phyloP scores from a whole-genome alignment of 2,329 filamentous ascomycete species.

The Ascochyta lentis region DNA sequence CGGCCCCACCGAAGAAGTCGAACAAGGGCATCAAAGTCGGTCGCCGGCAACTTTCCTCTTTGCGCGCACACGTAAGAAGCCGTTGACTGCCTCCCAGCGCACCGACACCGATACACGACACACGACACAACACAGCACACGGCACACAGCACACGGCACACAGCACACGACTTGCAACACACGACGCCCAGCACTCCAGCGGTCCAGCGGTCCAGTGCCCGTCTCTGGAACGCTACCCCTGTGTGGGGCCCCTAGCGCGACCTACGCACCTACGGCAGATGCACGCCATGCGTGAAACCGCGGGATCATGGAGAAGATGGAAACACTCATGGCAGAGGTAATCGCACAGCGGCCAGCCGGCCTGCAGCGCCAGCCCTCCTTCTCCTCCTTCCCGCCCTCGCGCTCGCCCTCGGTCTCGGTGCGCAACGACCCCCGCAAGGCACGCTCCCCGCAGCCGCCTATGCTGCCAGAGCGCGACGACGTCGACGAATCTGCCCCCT shows the following conservation, averaged over 20 bases:
- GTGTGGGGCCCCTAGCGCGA: constrained; percentile 27
- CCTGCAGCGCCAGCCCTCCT: constrained; percentile 51
- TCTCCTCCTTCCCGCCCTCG: constrained; percentile 52
- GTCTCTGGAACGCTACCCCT: constrained; percentile 21
- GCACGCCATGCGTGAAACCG: constrained; percentile 23
- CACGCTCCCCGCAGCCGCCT: constrained; percentile 46
- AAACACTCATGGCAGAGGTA: constrained; percentile 43
- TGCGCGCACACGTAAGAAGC: neutral
- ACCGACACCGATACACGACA: too few species aligned
- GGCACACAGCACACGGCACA: too few species aligned
- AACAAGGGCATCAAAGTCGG: neutral
- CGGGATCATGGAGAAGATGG: constrained; percentile 25
- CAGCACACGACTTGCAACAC: too few species aligned
- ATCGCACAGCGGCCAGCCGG: constrained; percentile 33
- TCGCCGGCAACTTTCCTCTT: neutral
- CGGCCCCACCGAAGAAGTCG: too few species aligned
- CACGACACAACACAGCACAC: too few species aligned
- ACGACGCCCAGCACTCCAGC: too few species aligned
- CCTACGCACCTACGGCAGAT: constrained; percentile 25
- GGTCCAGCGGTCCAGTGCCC: neutral
- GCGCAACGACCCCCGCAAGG: constrained; percentile 42
- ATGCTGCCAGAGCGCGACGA: constrained; percentile 44
- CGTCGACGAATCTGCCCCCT: constrained; percentile 33
- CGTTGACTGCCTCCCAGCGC: neutral
- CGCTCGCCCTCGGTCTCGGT: constrained; percentile 48